Percentiles rank a stretch among this genome's conserved stretches.
phyloP scores from a whole-genome alignment of 495 filamentous ascomycete genomes.

The Penicillium psychrofluorescens region DNA sequence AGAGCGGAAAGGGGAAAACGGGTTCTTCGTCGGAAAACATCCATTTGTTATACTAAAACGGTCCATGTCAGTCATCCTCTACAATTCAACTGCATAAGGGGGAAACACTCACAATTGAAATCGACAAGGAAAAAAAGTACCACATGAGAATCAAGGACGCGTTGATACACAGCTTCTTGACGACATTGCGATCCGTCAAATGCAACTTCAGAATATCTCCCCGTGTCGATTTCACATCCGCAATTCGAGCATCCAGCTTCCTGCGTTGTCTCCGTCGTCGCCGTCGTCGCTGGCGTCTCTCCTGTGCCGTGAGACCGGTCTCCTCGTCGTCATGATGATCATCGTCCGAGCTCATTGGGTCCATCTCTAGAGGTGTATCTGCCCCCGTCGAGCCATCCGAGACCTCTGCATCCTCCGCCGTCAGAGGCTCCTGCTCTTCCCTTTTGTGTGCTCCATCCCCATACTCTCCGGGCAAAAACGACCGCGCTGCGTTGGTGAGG shows the following conservation, averaged over 20 bases:
- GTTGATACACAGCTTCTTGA: conserved; percentile 64
- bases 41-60: conserved; percentile 93
- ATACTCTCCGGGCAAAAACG: conserved; percentile 15
- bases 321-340: conserved; percentile 87
- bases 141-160: conserved; percentile 72
- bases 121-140: conserved; percentile 91
- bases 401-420: conserved; percentile 32
- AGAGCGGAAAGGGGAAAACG: conserved; percentile 90
- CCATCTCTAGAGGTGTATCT: conserved; percentile 48
- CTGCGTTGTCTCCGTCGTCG: conserved; percentile 59
- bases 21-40: conserved; percentile 88
- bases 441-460: conserved; percentile 27
- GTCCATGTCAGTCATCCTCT: background rate
- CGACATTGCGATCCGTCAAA: conserved; percentile 57
- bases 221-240: conserved; percentile 36
- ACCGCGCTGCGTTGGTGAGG: conserved; percentile 33
- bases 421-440: conserved; percentile 29
- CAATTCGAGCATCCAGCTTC: conserved; percentile 68
- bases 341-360: conserved; percentile 56
- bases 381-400: conserved; percentile 43
- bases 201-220: conserved; percentile 27
- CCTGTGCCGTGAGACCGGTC: conserved; percentile 69
- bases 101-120: conserved; percentile 71
- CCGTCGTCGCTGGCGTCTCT: conserved; percentile 60
- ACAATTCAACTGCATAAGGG: background rate